Evolutionary conservation across 495 filamentous ascomycete species (phyloP).

Genomic region (Mycothermus thermophilus): DNA sequence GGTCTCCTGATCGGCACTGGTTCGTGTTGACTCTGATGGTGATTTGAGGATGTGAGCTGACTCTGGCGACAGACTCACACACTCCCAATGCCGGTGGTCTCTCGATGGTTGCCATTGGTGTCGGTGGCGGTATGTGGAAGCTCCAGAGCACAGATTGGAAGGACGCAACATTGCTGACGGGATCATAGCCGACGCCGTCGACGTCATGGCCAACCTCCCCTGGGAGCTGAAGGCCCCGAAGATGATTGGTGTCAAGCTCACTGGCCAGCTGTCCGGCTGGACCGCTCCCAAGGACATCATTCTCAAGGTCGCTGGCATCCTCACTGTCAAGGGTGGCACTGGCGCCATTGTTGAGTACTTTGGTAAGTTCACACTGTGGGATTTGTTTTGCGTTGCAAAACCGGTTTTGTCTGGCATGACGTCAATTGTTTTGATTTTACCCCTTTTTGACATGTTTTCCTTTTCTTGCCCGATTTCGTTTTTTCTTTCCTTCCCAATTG

Average conservation of each 20-base stretch:
- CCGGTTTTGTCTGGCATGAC: too few species aligned
- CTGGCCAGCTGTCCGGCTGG: slow-evolving; percentile 84
- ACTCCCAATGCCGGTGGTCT: slow-evolving; percentile 97
- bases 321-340: slow-evolving; percentile 97
- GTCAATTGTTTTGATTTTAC: too few species aligned
- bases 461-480: too few species aligned
- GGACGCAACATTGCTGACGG: too few species aligned
- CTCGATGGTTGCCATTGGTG: slow-evolving; percentile 90
- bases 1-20: slow-evolving; percentile 88
- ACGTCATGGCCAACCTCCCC: slow-evolving; percentile 95
- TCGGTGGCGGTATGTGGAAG: too few species aligned
- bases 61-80: slow-evolving; percentile 61
- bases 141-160: too few species aligned
- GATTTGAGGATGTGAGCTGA: too few species aligned
- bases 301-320: slow-evolving; percentile 91
- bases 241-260: slow-evolving; percentile 89
- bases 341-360: slow-evolving; percentile 91
- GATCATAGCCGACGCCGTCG: slow-evolving; percentile 76
- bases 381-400: too few species aligned
- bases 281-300: slow-evolving; percentile 95
- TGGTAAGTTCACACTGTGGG: too few species aligned
- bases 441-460: too few species aligned
- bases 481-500: too few species aligned
- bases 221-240: slow-evolving; percentile 99
- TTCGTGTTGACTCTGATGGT: not conserved